A percentile compares a stretch with the other conserved stretches of the same genome.
These are phyloP conservation scores for Xylaria multiplex DNA, from an alignment of 2,329 filamentous ascomycete genomes.

Conservation along the genomic window DNA sequence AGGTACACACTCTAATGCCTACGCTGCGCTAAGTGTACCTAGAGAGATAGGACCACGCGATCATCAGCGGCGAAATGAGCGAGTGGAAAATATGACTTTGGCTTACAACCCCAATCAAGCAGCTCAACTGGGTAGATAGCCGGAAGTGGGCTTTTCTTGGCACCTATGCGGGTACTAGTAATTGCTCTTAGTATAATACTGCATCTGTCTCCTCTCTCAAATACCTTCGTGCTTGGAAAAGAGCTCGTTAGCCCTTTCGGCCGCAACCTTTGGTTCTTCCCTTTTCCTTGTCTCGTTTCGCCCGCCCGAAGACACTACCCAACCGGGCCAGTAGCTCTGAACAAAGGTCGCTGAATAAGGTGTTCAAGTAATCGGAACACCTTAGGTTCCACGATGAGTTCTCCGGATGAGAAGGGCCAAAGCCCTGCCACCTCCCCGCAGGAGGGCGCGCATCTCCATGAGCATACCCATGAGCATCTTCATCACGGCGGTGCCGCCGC, in stretches of 20 bases:
- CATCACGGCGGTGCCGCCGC: conserved; percentile 54
- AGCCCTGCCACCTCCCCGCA: conserved; percentile 41
- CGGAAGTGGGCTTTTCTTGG: conserved; percentile 25
- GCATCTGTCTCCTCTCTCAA: conserved; percentile 27
- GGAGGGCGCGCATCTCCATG: conserved; percentile 48
- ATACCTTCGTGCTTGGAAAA: neutral
- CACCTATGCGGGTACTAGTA: conserved; percentile 9
- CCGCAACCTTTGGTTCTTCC: conserved; percentile 23
- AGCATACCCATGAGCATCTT: conserved; percentile 52
- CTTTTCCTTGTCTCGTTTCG: conserved; percentile 28
- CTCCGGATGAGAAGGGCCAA: conserved; percentile 39
- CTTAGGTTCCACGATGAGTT: conserved; percentile 35
- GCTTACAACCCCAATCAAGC: conserved; percentile 32
- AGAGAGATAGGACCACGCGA: conserved; percentile 38
- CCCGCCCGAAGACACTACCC: conserved; percentile 25
- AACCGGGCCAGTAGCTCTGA: conserved; percentile 18
- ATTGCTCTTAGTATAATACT: conserved; percentile 25
- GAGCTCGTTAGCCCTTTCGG: conserved; percentile 27
- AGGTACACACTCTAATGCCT: too few relatives aligned
- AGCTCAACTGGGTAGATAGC: conserved; percentile 24
- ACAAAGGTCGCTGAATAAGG: conserved; percentile 3
- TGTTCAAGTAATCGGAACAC: neutral
- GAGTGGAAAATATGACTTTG: conserved; percentile 17
- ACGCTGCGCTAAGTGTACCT: neutral
- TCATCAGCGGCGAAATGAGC: conserved; percentile 31